Evolutionary conservation across 495 filamentous ascomycete species (phyloP).

Genomic region (Neurospora tetrasperma): DNA sequence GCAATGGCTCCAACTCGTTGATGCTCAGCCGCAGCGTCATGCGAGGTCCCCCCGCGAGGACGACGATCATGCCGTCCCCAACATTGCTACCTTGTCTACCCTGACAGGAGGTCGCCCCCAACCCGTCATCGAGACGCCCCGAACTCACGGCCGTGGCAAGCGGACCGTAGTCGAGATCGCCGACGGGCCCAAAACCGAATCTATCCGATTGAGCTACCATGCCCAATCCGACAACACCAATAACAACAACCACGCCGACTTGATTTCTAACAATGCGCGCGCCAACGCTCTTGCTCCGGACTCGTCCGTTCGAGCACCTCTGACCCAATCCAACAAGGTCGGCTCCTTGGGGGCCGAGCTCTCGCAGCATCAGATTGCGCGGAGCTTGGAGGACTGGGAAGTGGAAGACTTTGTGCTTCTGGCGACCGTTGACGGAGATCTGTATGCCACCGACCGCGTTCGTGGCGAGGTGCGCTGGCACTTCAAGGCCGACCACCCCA

Average conservation of each 20-base stretch:
- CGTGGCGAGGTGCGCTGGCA: constrained; percentile 77
- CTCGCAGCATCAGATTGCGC: constrained; percentile 74
- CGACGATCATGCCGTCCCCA: constrained; percentile 19
- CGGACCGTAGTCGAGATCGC: constrained; percentile 9
- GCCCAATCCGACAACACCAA: constrained; percentile 6
- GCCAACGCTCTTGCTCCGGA: constrained; percentile 92
- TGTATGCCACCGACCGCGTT: constrained; percentile 86
- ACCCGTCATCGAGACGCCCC: constrained; percentile 16
- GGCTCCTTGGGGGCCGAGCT: constrained; percentile 49
- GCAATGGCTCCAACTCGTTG: constrained; percentile 40
- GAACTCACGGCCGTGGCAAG: constrained; percentile 17
- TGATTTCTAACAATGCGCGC: constrained; percentile 68
- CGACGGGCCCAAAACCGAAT: constrained; percentile 5
- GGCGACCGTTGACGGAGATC: constrained; percentile 96
- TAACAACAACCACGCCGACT: constrained; percentile 27
- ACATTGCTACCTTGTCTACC: constrained; percentile 11
- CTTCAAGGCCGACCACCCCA: constrained; percentile 68
- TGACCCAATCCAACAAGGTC: constrained; percentile 53
- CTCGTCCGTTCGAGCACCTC: constrained; percentile 72
- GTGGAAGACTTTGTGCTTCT: constrained; percentile 99
- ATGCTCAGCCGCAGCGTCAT: constrained; percentile 49
- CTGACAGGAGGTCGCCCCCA: constrained; percentile 12
- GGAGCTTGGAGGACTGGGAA: constrained; percentile 96
- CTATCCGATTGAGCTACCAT: neutral
- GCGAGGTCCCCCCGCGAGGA: constrained; percentile 22